These are phyloP conservation scores for Cryptosporidium bovis DNA, from an alignment of 169 alveolate genomes.

Conservation along the genomic window DNA sequence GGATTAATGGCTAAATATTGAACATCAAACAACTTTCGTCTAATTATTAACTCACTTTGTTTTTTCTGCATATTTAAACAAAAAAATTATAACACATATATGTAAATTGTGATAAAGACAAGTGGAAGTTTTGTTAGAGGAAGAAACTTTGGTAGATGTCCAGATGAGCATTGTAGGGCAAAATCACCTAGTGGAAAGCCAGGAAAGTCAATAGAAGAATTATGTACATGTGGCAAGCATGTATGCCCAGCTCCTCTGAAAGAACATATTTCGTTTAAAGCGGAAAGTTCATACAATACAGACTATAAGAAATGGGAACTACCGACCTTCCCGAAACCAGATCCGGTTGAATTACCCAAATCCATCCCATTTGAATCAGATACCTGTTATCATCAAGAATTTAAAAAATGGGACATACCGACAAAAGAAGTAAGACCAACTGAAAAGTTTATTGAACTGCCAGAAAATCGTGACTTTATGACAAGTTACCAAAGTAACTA, in stretches of 20 bases:
- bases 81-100: background rate
- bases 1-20: too few species aligned
- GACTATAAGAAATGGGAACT: conserved; percentile 69
- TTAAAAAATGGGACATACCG: conserved; percentile 59
- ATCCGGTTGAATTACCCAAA: conserved; percentile 39
- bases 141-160: conserved; percentile 42
- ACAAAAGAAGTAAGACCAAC: conserved; percentile 16
- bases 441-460: conserved; percentile 31
- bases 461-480: conserved; percentile 60
- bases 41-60: background rate
- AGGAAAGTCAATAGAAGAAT: conserved; percentile 64
- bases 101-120: conserved; percentile 18
- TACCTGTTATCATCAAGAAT: conserved; percentile 31
- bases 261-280: conserved; percentile 26
- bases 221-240: conserved; percentile 69
- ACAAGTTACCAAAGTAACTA: conserved; percentile 64
- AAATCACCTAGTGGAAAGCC: conserved; percentile 73
- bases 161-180: conserved; percentile 61
- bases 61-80: background rate
- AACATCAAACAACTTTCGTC: background rate
- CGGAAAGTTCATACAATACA: conserved; percentile 59
- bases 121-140: conserved; percentile 37
- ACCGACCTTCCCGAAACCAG: conserved; percentile 33
- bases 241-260: conserved; percentile 48
- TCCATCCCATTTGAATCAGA: conserved; percentile 59